These are phyloP conservation scores for Scleroderma citrinum DNA, from an alignment of 768 basidiomycete species.

Conservation along the genomic window DNA sequence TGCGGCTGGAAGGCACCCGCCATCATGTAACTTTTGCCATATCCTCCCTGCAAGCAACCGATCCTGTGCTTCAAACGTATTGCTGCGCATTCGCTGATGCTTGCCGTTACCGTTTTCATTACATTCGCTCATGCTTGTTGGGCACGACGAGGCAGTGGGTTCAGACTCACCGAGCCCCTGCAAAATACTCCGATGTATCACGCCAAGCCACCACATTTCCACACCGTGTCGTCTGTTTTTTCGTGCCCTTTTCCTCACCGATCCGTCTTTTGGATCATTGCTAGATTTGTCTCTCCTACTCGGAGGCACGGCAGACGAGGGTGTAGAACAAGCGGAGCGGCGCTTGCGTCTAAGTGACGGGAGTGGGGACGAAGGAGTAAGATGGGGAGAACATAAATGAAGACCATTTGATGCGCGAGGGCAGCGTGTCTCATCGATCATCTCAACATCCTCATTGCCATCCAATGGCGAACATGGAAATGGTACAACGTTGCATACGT, in stretches of 20 bases:
- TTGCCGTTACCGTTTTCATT: too few species aligned
- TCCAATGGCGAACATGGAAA: conserved; percentile 29
- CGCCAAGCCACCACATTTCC: conserved; percentile 33
- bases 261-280: conserved; percentile 5
- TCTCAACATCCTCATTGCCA: conserved; percentile 18
- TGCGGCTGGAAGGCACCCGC: conserved; percentile 20
- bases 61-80: conserved; percentile 27
- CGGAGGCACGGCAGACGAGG: conserved; percentile 16
- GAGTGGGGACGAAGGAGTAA: not conserved
- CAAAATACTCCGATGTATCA: conserved; percentile 31
- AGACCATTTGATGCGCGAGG: conserved; percentile 2
- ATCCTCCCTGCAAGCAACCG: conserved; percentile 24
- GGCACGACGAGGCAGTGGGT: not conserved
- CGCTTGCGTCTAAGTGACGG: conserved; percentile 25
- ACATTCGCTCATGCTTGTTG: not conserved
- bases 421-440: conserved; percentile 23
- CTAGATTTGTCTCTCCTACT: conserved; percentile 7
- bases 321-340: conserved; percentile 28
- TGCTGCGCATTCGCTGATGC: not conserved
- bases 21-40: conserved; percentile 25
- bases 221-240: conserved; percentile 27
- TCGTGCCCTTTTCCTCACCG: conserved; percentile 25
- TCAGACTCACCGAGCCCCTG: conserved; percentile 10
- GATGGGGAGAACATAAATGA: not conserved
- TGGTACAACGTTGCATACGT: conserved; percentile 30